Percentiles rank a stretch among this genome's conserved stretches.
Conservation (phyloP, 768 basidiomycete genomes). For the Rhizopogon vinicolor region DNA sequence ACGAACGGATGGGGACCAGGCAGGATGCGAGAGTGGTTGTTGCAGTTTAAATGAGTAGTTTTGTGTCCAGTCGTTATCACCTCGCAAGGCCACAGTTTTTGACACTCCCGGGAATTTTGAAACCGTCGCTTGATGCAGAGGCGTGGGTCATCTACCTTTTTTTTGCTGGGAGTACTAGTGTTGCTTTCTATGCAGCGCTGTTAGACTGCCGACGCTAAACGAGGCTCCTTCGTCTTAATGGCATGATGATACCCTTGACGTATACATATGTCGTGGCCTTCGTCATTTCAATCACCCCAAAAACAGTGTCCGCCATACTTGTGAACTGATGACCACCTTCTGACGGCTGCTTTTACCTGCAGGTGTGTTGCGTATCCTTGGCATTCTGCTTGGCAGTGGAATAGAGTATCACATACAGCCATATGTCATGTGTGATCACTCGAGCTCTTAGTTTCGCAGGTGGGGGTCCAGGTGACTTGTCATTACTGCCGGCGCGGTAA, state of each 20-base stretch:
- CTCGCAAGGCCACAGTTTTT: background rate
- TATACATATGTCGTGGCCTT: background rate
- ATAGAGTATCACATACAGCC: background rate
- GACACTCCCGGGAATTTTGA: too few relatives aligned
- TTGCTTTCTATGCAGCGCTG: background rate
- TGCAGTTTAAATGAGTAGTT: background rate
- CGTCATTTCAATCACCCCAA: background rate
- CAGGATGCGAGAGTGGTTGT: background rate
- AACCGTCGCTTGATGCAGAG: background rate
- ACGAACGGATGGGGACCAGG: background rate
- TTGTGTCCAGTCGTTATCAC: background rate
- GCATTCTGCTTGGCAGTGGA: background rate
- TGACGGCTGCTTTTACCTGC: background rate
- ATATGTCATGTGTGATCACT: background rate
- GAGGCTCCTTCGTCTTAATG: background rate
- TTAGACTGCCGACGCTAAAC: background rate
- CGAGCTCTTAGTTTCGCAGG: background rate
- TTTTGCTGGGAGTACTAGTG: background rate
- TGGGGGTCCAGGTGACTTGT: slow-evolving; percentile 4
- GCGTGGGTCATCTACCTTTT: background rate
- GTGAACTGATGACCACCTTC: background rate
- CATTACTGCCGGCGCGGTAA: background rate
- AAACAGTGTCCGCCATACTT: background rate
- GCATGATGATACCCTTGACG: background rate
- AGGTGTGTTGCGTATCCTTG: background rate